A percentile compares a stretch with the other conserved stretches of the same genome.
Conservation (phyloP, 495 filamentous ascomycete species). For the Talaromyces borbonicus region DNA sequence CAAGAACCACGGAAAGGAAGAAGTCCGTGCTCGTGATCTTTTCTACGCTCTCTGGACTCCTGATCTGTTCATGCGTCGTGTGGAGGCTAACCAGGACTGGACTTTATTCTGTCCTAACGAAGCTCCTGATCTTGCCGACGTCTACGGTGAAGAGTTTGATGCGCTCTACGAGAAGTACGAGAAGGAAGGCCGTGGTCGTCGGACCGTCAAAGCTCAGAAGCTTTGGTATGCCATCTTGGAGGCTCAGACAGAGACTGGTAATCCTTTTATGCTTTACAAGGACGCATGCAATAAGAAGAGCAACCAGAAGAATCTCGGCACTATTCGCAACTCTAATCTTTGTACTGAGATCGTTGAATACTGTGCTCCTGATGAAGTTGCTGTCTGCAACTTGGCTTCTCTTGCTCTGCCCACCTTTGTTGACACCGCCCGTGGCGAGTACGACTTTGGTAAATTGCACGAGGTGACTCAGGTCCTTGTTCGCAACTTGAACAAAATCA, state of each 20-base stretch:
- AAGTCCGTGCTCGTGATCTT: slow-evolving; percentile 90
- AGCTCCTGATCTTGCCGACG: slow-evolving; percentile 86
- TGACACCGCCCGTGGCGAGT: slow-evolving; percentile 67
- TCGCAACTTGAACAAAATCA: slow-evolving; percentile 93
- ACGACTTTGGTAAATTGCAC: slow-evolving; percentile 92
- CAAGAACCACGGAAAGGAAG: slow-evolving; percentile 99
- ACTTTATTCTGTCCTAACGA: slow-evolving; percentile 97
- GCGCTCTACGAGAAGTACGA: slow-evolving; percentile 93
- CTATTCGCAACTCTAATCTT: slow-evolving; percentile 94
- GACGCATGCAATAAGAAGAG: slow-evolving; percentile 96
- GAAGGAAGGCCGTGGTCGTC: slow-evolving; percentile 75
- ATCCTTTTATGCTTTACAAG: slow-evolving; percentile 99
- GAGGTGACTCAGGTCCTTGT: slow-evolving; percentile 84
- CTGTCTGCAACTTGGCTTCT: slow-evolving; percentile 96
- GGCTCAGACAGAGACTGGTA: slow-evolving; percentile 96
- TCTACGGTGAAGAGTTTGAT: slow-evolving; percentile 96
- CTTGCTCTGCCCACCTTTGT: slow-evolving; percentile 85
- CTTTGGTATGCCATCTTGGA: slow-evolving; percentile 98
- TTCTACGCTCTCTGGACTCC: slow-evolving; percentile 98
- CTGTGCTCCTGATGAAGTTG: slow-evolving; percentile 92
- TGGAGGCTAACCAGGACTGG: slow-evolving; percentile 91
- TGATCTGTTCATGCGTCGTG: slow-evolving; percentile 98
- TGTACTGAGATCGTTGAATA: slow-evolving; percentile 99
- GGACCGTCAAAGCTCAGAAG: slow-evolving; percentile 93
- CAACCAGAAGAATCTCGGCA: slow-evolving; percentile 99